Evolutionary conservation across 345 rosid species (phyloP), one percentile per base, ranked within the genome.

Genomic region (Salix viminalis): DNA sequence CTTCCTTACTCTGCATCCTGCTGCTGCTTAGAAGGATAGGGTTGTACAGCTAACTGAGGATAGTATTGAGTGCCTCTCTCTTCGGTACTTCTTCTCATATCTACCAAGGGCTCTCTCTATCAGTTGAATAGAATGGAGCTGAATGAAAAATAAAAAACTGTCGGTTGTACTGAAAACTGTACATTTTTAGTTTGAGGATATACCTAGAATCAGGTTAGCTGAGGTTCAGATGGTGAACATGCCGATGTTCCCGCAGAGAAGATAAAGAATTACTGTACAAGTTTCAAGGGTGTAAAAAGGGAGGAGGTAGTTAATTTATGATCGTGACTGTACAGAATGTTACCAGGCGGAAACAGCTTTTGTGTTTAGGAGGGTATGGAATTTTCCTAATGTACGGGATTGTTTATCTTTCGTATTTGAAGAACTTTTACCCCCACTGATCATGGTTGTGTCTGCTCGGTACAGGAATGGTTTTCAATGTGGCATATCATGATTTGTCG

Each of bases 1-100:
- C 83, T 34, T 88, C 65, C 90, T 85, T 86, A 78, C 87, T 75
- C 87, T 84, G 73, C 86, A 81, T 39, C 86, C 85, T 1, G 82
- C 87, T 16, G 52, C 71, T 28, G 70, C 67, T 9, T 77, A 76
- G 81, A 79, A 34, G 83, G 85, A 75, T 32, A 81, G 81, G 84
- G 76, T 76, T 85, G 90, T 90, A 90, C 88, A 90, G 90, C 89
- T 90, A 87, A 90, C 90, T 71, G 89, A 83, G 88, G 85, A 85
- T 79, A 77, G 89, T 75, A 70, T 56, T 86, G 26, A 78, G 81
- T 54, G 71, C 85, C 82, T 80, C 85, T 77, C 58, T 72, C 86
- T 79, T 68, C 75, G 65, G 61, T 72, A 42, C 73, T 79, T 39
- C 62, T 44, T 75, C 78, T 66, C 64, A 68, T 50, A 75, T 84